Evolutionary conservation across 352 stramenopile genomes (phyloP).

Genomic region (Phytophthora tubulina): DNA sequence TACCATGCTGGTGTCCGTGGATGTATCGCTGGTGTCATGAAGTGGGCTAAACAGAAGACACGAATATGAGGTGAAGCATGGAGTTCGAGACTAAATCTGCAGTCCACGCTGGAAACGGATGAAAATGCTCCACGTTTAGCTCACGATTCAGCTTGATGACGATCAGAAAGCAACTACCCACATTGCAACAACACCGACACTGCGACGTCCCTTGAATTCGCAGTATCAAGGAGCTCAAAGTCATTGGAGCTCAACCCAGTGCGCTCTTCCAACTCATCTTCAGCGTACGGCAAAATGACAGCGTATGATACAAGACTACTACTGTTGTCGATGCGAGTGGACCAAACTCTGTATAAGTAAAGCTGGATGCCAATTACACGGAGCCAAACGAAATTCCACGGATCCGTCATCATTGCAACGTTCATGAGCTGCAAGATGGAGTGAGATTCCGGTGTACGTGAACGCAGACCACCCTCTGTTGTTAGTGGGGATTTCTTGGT

Average conservation of each 20-base stretch:
- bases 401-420: constrained; percentile 58
- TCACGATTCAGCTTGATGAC: not conserved
- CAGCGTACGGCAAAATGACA: constrained; percentile 33
- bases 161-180: constrained; percentile 3
- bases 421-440: constrained; percentile 55
- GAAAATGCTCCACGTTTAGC: not conserved
- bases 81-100: not conserved
- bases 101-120: not conserved
- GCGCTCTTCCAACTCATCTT: constrained; percentile 41
- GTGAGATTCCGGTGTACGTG: constrained; percentile 16
- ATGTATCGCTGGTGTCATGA: constrained; percentile 6
- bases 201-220: constrained; percentile 32
- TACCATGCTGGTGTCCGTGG: not conserved
- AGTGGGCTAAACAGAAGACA: not conserved
- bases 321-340: not conserved
- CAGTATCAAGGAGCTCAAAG: constrained; percentile 30
- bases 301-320: constrained; percentile 7
- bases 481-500: not conserved
- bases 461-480: not conserved
- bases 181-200: constrained; percentile 31
- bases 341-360: constrained; percentile 42
- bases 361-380: constrained; percentile 38
- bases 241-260: constrained; percentile 33
- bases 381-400: constrained; percentile 51
- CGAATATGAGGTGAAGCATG: not conserved